Conservation (phyloP, 257 asterid species). For the Rauvolfia tetraphylla region DNA sequence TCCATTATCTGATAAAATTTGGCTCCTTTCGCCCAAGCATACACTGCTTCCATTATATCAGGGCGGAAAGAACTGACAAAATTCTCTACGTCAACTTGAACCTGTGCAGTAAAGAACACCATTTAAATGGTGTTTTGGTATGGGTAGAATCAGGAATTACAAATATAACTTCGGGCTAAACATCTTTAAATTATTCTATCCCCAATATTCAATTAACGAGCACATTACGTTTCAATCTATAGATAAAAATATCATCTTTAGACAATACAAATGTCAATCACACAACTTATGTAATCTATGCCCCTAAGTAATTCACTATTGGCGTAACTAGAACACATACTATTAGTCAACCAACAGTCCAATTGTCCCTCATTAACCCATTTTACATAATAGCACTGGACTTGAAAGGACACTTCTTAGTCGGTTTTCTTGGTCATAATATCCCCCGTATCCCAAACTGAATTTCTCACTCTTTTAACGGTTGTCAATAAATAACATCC, state of each 20-base stretch:
- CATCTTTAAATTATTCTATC: background rate
- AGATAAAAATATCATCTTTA: background rate
- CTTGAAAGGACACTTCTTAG: background rate
- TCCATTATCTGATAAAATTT: constrained; percentile 93
- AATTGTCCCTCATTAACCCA: background rate
- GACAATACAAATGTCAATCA: background rate
- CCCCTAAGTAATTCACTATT: background rate
- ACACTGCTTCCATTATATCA: constrained; percentile 95
- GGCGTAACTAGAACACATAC: background rate
- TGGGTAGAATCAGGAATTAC: background rate
- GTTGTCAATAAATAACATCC: background rate
- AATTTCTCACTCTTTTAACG: background rate
- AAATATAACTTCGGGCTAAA: background rate
- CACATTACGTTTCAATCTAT: background rate
- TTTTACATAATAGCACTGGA: background rate
- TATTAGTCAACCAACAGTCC: background rate
- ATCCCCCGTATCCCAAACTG: background rate
- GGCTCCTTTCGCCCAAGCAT: constrained; percentile 90
- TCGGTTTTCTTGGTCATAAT: too few species aligned
- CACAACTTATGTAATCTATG: background rate
- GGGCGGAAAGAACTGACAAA: constrained; percentile 87
- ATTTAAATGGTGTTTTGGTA: background rate
- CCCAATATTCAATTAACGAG: background rate
- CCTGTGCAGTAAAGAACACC: constrained; percentile 34
- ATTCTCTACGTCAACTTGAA: constrained; percentile 82